Base-by-base conservation (phyloP, 2,329 filamentous ascomycete genomes). In the Ophiosphaerella herpotricha region DNA sequence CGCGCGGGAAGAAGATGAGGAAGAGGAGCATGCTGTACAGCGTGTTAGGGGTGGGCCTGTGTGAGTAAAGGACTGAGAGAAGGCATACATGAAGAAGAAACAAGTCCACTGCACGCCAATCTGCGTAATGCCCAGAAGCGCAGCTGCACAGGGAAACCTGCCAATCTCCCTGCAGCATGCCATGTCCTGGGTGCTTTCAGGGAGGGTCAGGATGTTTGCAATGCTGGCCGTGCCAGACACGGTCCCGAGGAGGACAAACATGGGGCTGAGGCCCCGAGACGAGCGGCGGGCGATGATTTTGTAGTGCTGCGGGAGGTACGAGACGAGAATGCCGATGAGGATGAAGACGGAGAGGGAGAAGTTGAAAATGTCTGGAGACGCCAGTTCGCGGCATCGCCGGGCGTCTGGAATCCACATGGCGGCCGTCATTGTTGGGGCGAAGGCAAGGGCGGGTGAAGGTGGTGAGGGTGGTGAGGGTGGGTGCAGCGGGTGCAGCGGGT, bases 181-280 rank as follows among this genome's bases (percentile, higher is more conserved):
- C 53, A 97, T 87, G 70, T 96, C 92, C 48, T 85, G 82, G 31
- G 90, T 84, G 48, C 90, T 96, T 50, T 86, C 84, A n/a, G 90
- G 89, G 12, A 96, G 83, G 0, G 90, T 88, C 45, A 97, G 78
- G 68, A 99, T 97, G 69, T 97, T 97, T 57, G 90, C 90, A 65
- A 99, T 91, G 23, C 90, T 89, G 40, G 89, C 90, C 43, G 89
- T 96, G 63, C 89, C 89, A 7, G 91, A 95, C 1, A 93, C 93
- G 23, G 89, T 90, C 52, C 94, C 94, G n/a, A 99, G 85, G 2
- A 97, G 83, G 57, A 99, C 86, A 70, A 96, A 99, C 74, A 93
- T 94, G 7, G 94, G 93, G 26, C 92, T 97, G 55, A 99, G 92
- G 55, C 94, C 94, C 72, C 96, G 93, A 18, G 93, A 95, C 12